These are phyloP conservation scores for Candida lessepsii DNA, from an alignment of 805 yeast genomes.

Conservation along the genomic window DNA sequence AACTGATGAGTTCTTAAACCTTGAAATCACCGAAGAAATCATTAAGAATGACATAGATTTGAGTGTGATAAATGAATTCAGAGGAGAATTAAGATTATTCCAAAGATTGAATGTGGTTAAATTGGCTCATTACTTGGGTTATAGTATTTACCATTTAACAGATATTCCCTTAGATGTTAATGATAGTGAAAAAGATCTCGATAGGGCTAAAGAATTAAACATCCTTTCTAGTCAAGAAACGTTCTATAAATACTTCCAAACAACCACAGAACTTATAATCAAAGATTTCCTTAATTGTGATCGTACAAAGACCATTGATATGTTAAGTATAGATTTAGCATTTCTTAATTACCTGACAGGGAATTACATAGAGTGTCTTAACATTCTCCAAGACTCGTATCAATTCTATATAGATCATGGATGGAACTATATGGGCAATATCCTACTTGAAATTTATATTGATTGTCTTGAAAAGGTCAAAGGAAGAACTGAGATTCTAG, in stretches of 20 bases:
- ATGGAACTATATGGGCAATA: constrained; percentile 71
- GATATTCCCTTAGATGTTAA: constrained; percentile 5
- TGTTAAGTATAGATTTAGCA: constrained; percentile 78
- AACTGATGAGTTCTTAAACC: constrained; percentile 6
- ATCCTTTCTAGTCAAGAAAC: constrained; percentile 10
- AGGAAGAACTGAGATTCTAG: constrained; percentile 26
- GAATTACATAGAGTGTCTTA: constrained; percentile 59
- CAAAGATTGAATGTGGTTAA: constrained; percentile 45
- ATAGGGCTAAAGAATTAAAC: not conserved
- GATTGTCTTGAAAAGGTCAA: constrained; percentile 56
- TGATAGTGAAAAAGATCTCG: not conserved
- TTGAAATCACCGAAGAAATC: constrained; percentile 4
- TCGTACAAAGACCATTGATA: constrained; percentile 66
- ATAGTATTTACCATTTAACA: constrained; percentile 18
- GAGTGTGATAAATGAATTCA: constrained; percentile 30
- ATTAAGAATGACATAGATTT: constrained; percentile 10
- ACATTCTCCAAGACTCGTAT: constrained; percentile 66
- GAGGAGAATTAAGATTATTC: constrained; percentile 49
- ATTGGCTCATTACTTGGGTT: constrained; percentile 23
- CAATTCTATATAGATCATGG: constrained; percentile 64
- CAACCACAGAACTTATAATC: constrained; percentile 56
- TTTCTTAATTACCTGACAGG: constrained; percentile 57
- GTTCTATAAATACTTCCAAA: constrained; percentile 38
- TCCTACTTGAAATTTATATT: constrained; percentile 64
- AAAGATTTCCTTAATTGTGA: constrained; percentile 49